Evolutionary conservation across 768 basidiomycete genomes (phyloP).

Genomic region (Psilocybe azurescens): DNA sequence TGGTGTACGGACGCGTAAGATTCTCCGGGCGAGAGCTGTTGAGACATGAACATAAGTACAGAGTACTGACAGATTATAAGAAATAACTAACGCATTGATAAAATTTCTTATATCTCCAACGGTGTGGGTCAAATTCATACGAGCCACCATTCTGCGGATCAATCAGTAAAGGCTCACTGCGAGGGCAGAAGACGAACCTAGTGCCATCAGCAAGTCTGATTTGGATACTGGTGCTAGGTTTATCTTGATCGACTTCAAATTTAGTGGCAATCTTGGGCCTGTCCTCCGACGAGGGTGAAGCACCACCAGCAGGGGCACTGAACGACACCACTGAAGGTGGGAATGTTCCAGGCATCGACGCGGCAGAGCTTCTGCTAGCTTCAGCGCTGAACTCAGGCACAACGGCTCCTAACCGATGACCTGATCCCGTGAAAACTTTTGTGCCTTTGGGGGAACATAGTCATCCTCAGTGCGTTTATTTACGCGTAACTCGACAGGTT

Average conservation of each 20-base stretch:
- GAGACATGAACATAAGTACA: neutral
- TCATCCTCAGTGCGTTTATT: slow-evolving; percentile 71
- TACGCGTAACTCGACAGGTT: slow-evolving; percentile 86
- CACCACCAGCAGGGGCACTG: slow-evolving; percentile 17
- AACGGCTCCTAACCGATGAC: slow-evolving; percentile 83
- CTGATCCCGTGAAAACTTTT: slow-evolving; percentile 70
- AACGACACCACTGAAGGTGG: slow-evolving; percentile 26
- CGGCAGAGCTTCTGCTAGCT: slow-evolving; percentile 8
- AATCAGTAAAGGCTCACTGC: neutral
- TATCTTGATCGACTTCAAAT: slow-evolving; percentile 83
- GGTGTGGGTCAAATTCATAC: slow-evolving; percentile 92
- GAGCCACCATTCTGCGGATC: slow-evolving; percentile 66
- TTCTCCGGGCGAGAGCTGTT: slow-evolving; percentile 76
- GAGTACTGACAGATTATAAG: neutral
- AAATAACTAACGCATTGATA: slow-evolving; percentile 81
- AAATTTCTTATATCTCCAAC: slow-evolving; percentile 84
- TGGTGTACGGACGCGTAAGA: slow-evolving; percentile 64
- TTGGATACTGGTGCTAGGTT: slow-evolving; percentile 90
- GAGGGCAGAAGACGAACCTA: slow-evolving; percentile 49
- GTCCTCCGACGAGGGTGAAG: slow-evolving; percentile 18
- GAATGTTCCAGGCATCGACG: slow-evolving; percentile 67
- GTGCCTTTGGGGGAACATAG: slow-evolving; percentile 65
- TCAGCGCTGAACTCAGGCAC: slow-evolving; percentile 49
- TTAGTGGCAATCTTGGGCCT: slow-evolving; percentile 47
- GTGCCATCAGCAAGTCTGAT: slow-evolving; percentile 91